phyloP scores from a whole-genome alignment of 176 grass and related monocot genomes.

The Hordeum vulgare region MorexV3_pseudomolecules_assembly NC_058518.1:515908445-515908944 shows the following conservation, averaged over 20 bases:
- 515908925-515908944: slow-evolving; percentile 13
- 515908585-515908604: slow-evolving; percentile 63
- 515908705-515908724: slow-evolving; percentile 66
- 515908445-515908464: slow-evolving; percentile 29
- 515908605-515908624: slow-evolving; percentile 64
- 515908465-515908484: not conserved
- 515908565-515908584: slow-evolving; percentile 68
- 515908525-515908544: not conserved
- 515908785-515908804: slow-evolving; percentile 99
- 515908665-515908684: slow-evolving; percentile 84
- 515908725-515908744: not conserved
- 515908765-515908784: not conserved
- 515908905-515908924: too few relatives aligned
- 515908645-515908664: slow-evolving; percentile 90
- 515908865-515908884: slow-evolving; percentile 34
- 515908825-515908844: slow-evolving; percentile 62
- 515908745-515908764: not conserved
- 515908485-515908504: slow-evolving; percentile 1
- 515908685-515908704: slow-evolving; percentile 91
- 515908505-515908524: slow-evolving; percentile 10
- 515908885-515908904: too few relatives aligned
- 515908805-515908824: slow-evolving; percentile 93
- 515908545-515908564: slow-evolving; percentile 33
- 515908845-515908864: slow-evolving; percentile 51
- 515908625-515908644: slow-evolving; percentile 82